Conservation (phyloP, 176 grass and related monocot genomes). For the Guadua angustifolia region DNA sequence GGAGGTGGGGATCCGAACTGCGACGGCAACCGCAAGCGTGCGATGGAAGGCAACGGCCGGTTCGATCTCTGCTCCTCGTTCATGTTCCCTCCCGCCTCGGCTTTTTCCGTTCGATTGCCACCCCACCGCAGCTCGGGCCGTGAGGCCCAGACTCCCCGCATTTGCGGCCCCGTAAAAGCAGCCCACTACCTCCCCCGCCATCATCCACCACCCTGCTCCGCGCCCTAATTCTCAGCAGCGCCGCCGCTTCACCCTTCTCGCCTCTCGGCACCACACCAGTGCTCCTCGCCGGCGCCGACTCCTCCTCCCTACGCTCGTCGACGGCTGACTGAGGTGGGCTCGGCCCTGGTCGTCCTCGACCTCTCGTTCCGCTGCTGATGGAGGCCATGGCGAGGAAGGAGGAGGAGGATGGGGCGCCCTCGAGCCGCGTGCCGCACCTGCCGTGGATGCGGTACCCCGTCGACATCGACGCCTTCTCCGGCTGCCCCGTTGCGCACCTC, state of each 20-base stretch:
- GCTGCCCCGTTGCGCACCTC: slow-evolving; percentile 44
- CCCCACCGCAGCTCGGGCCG: neutral
- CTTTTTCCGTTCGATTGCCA: neutral
- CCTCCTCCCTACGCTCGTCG: neutral
- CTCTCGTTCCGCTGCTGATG: neutral
- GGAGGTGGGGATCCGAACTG: neutral
- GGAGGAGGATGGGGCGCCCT: slow-evolving; percentile 12
- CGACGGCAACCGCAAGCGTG: neutral
- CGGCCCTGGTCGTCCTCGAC: neutral
- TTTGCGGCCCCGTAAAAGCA: neutral
- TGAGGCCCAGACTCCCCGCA: neutral
- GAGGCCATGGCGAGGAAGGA: slow-evolving; percentile 36
- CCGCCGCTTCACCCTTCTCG: neutral
- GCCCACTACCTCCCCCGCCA: neutral
- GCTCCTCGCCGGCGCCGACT: neutral
- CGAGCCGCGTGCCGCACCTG: slow-evolving; percentile 59
- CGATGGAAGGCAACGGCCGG: neutral
- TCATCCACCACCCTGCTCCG: neutral
- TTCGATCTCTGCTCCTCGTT: no score
- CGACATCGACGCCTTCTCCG: slow-evolving; percentile 64
- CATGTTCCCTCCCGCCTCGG: neutral
- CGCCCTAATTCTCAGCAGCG: slow-evolving; percentile 24
- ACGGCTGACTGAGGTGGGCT: neutral
- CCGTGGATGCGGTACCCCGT: slow-evolving; percentile 72
- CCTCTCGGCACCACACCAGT: neutral